Evolutionary conservation across 768 basidiomycete genomes (phyloP), one percentile per base, ranked within the genome.

Genomic region (Calocera viscosa): DNA sequence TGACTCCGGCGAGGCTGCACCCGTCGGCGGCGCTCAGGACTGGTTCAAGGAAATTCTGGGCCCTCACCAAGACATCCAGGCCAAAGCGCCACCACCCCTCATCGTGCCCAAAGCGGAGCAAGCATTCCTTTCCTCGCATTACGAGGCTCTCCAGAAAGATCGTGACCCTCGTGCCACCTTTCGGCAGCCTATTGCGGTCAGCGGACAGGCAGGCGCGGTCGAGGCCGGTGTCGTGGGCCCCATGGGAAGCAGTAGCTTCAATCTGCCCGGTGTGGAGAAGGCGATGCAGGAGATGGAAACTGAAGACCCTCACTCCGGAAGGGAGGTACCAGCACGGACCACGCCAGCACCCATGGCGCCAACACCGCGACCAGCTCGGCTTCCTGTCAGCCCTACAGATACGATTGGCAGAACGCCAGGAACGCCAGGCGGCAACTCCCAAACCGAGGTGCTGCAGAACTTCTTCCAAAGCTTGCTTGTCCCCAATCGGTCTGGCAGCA

Each of bases 141-240:
- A 93, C 76, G 94, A 95, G 75, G 86, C 91, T 73, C 90, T 95
- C 69, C 83, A 89, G 41, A 91, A 91, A 77, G 94, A 94, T 71
- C 84, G 90, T 66, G 94, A 97, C 77, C 92, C 93, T 24, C 87
- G 92, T 35, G 86, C 86, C 17, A 85, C 88, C 1, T 96, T 96
- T 83, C 83, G 89, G 66, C 89, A 89, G 67, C 87, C 87, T 0
- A 78, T 82, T 49, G 89, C 90, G 66, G 34, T 64, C 64, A 53
- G 49, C 69, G 41, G 70, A 68, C n/a, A 40, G 65, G 83, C 87
- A 0, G 68, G 65, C 24, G 53, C 39, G 5, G 66, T 66, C 34
- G 65, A 60, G 26, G 69, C 73, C 0, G 92, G 94, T 30, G 85
- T 96, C 60, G 95, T 99, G 12, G 95, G 95, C 0, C 95, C 95